phyloP scores from a whole-genome alignment of 768 basidiomycete species.

The Phaeotremella skinneri region DNA sequence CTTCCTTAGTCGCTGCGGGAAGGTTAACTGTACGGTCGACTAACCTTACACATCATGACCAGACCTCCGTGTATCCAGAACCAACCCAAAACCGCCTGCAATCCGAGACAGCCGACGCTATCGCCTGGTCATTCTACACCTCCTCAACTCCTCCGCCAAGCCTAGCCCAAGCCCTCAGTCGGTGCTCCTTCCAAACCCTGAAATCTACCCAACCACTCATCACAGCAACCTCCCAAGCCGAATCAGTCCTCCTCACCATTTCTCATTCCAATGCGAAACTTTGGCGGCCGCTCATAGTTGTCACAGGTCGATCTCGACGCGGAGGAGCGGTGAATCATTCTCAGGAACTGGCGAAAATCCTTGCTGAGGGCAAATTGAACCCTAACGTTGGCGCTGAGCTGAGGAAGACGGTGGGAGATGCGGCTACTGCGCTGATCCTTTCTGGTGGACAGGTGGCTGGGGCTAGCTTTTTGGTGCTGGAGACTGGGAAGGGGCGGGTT shows the following conservation, averaged over 20 bases:
- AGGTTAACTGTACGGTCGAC: background rate
- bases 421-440: slow-evolving; percentile 71
- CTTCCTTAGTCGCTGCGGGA: background rate
- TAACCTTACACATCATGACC: background rate
- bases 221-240: slow-evolving; percentile 60
- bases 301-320: slow-evolving; percentile 63
- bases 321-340: slow-evolving; percentile 63
- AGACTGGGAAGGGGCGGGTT: slow-evolving; percentile 30
- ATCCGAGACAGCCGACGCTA: slow-evolving; percentile 77
- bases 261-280: slow-evolving; percentile 1
- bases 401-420: slow-evolving; percentile 79
- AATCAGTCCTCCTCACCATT: slow-evolving; percentile 55
- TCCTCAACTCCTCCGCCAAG: slow-evolving; percentile 36
- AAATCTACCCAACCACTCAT: slow-evolving; percentile 45
- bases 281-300: slow-evolving; percentile 60
- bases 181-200: slow-evolving; percentile 63
- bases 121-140: slow-evolving; percentile 70
- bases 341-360: slow-evolving; percentile 64
- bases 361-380: slow-evolving; percentile 59
- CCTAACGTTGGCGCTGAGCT: slow-evolving; percentile 61
- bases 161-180: slow-evolving; percentile 56
- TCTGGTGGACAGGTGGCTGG: slow-evolving; percentile 51
- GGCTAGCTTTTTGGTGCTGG: slow-evolving; percentile 52
- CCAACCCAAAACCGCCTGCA: slow-evolving; percentile 66
- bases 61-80: slow-evolving; percentile 26